Conservation (phyloP, 306 rosid genomes). For the Cucumis melo region DNA sequence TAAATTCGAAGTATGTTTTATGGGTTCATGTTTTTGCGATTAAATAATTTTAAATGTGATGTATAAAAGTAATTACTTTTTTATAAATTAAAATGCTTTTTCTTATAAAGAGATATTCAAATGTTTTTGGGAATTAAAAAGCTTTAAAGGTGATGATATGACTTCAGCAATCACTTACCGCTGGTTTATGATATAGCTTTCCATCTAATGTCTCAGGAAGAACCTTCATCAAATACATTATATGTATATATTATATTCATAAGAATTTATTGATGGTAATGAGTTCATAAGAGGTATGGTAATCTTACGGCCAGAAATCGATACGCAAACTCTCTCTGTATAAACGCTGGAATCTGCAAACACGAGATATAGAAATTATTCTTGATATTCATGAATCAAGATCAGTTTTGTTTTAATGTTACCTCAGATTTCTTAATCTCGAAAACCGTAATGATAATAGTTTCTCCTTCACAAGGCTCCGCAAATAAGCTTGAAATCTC, state of each 20-base stretch:
- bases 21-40: too few species aligned
- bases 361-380: neutral
- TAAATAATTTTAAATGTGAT: too few species aligned
- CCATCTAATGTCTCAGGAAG: slow-evolving; percentile 63
- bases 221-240: slow-evolving; percentile 31
- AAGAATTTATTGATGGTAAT: neutral
- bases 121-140: too few species aligned
- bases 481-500: slow-evolving; percentile 89
- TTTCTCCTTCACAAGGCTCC: slow-evolving; percentile 69
- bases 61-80: too few species aligned
- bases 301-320: slow-evolving; percentile 65
- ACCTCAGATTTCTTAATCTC: slow-evolving; percentile 82
- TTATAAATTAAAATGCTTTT: too few species aligned
- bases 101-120: too few species aligned
- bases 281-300: neutral
- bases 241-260: neutral
- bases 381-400: neutral
- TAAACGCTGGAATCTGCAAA: slow-evolving; percentile 73
- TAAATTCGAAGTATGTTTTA: too few species aligned
- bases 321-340: slow-evolving; percentile 77
- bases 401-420: slow-evolving; percentile 1
- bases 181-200: slow-evolving; percentile 36
- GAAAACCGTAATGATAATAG: slow-evolving; percentile 59
- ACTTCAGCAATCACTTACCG: slow-evolving; percentile 28
- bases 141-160: too few species aligned